These are phyloP conservation scores for Fomitopsis schrenkii DNA, from an alignment of 1,284 basidiomycete species.

Conservation along the genomic window DNA sequence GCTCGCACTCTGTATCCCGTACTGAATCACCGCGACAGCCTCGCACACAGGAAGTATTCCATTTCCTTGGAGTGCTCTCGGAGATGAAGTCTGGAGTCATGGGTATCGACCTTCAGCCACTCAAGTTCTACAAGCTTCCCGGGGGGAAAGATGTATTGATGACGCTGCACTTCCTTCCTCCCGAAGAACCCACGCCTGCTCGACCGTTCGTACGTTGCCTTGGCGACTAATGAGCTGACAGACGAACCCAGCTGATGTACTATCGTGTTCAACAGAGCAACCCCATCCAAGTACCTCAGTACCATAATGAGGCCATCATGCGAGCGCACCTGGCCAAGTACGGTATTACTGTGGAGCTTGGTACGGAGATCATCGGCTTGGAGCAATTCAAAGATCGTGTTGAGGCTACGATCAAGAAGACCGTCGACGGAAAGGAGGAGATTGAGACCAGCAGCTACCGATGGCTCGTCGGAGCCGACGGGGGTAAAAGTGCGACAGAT, in stretches of 20 bases:
- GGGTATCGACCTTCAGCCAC: background rate
- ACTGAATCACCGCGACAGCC: slow-evolving; percentile 4
- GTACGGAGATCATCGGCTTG: slow-evolving; percentile 22
- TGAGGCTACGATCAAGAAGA: slow-evolving; percentile 9
- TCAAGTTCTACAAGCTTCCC: slow-evolving; percentile 11
- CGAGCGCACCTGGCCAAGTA: slow-evolving; percentile 22
- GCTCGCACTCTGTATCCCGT: too few species aligned
- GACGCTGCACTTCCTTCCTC: slow-evolving; percentile 5
- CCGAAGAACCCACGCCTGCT: slow-evolving; percentile 10
- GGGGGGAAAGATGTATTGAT: slow-evolving; percentile 6
- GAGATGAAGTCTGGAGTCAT: slow-evolving; percentile 6
- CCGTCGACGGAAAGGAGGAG: slow-evolving; percentile 1
- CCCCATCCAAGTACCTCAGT: slow-evolving; percentile 23
- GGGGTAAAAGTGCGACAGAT: slow-evolving; percentile 25
- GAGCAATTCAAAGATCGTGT: slow-evolving; percentile 22
- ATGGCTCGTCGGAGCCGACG: slow-evolving; percentile 33
- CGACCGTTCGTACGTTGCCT: slow-evolving; percentile 16
- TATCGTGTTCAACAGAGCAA: slow-evolving; percentile 6
- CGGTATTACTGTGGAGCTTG: slow-evolving; percentile 26
- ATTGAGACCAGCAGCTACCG: slow-evolving; percentile 9
- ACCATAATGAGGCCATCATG: slow-evolving; percentile 22
- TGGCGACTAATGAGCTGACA: too few species aligned
- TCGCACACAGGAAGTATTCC: slow-evolving; percentile 13
- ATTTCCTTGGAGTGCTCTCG: slow-evolving; percentile 10
- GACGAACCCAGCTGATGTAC: too few species aligned